A percentile compares a stretch with the other conserved stretches of the same genome.
These are phyloP conservation scores for Phytophthora lateralis DNA, from an alignment of 352 stramenopile genomes.

Conservation along the genomic window DNA sequence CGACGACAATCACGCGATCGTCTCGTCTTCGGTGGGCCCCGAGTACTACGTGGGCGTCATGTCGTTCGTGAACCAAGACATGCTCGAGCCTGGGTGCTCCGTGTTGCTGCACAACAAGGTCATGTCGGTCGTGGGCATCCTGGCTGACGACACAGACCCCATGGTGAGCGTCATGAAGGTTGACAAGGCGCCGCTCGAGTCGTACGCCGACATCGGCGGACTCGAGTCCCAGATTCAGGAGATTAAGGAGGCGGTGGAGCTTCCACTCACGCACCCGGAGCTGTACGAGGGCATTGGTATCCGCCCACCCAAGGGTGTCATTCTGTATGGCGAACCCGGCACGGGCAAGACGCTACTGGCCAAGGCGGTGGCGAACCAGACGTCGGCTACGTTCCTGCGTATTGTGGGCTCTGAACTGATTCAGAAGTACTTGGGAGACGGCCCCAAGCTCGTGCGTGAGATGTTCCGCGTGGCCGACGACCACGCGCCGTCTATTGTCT, in stretches of 20 bases:
- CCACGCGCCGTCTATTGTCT: constrained; percentile 98
- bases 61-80: constrained; percentile 99
- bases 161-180: constrained; percentile 99
- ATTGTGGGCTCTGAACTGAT: constrained; percentile 99
- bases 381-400: constrained; percentile 98
- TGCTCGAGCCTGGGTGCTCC: constrained; percentile 98
- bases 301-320: constrained; percentile 98
- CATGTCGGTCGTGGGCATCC: constrained; percentile 99
- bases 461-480: constrained; percentile 99
- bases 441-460: constrained; percentile 99
- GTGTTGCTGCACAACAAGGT: constrained; percentile 99
- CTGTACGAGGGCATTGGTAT: constrained; percentile 99
- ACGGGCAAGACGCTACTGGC: constrained; percentile 99
- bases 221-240: constrained; percentile 98
- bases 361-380: constrained; percentile 99
- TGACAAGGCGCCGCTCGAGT: constrained; percentile 99
- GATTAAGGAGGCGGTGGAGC: constrained; percentile 95
- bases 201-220: constrained; percentile 99
- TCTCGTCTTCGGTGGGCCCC: constrained; percentile 96
- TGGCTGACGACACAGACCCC: constrained; percentile 98
- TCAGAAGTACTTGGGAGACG: constrained; percentile 99
- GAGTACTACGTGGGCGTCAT: constrained; percentile 99
- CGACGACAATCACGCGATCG: constrained; percentile 99
- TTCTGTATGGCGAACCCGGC: constrained; percentile 99
- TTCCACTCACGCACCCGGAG: constrained; percentile 99